These are phyloP conservation scores for Eimeria praecox DNA, from an alignment of 169 alveolate genomes.

Conservation along the genomic window DNA sequence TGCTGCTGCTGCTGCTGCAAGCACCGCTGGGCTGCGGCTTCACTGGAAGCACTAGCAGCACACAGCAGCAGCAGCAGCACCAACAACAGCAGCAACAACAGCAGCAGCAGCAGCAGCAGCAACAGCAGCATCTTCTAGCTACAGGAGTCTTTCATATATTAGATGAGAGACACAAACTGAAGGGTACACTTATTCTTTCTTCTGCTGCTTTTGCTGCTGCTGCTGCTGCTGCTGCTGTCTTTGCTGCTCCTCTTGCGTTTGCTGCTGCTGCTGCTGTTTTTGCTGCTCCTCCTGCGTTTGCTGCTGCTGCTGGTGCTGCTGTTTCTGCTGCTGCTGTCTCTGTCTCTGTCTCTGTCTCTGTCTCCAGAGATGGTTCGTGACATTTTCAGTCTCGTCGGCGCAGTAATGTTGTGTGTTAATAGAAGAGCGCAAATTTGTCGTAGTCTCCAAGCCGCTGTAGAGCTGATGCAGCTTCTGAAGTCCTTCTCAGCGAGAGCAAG, in stretches of 20 bases:
- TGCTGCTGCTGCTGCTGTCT: too few relatives aligned
- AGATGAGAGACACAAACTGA: too few relatives aligned
- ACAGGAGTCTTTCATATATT: too few relatives aligned
- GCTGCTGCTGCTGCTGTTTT: neutral
- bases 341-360: slow-evolving; percentile 1
- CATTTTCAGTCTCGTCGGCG: slow-evolving; percentile 74
- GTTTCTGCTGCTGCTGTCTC: slow-evolving; percentile 12
- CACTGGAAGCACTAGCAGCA: neutral
- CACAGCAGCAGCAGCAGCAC: neutral
- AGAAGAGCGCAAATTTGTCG: slow-evolving; percentile 77
- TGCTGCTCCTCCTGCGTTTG: neutral
- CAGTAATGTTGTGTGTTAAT: slow-evolving; percentile 77
- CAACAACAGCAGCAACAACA: neutral
- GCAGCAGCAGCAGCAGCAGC: neutral
- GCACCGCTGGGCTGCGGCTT: neutral
- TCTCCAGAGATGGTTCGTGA: slow-evolving; percentile 54
- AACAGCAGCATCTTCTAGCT: too few relatives aligned
- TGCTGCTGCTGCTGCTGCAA: neutral
- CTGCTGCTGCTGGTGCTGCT: neutral
- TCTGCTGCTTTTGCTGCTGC: too few relatives aligned
- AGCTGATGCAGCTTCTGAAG: slow-evolving; percentile 73
- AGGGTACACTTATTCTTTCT: too few relatives aligned
- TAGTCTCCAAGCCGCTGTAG: slow-evolving; percentile 54
- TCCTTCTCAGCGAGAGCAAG: slow-evolving; percentile 45
- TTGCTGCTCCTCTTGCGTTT: neutral